Evolutionary conservation across 2,329 filamentous ascomycete genomes (phyloP).

Genomic region (Trematosphaeria pertusa): DNA sequence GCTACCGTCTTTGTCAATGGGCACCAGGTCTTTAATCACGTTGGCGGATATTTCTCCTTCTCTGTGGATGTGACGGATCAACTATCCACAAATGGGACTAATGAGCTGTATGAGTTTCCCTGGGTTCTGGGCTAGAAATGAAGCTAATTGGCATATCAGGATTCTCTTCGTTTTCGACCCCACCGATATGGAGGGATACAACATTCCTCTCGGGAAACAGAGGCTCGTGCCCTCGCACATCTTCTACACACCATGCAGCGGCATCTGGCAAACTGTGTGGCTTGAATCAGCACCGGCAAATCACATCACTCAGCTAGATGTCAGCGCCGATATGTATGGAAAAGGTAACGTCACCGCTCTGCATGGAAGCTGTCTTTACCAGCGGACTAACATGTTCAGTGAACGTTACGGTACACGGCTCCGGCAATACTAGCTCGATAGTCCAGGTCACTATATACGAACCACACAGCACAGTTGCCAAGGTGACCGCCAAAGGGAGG

Average conservation of each 20-base stretch:
- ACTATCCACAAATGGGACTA: conserved; percentile 52
- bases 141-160: no score
- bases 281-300: conserved; percentile 67
- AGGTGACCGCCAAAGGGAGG: conserved; percentile 54
- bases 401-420: conserved; percentile 62
- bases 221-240: conserved; percentile 65
- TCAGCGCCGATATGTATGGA: conserved; percentile 57
- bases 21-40: conserved; percentile 58
- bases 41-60: conserved; percentile 69
- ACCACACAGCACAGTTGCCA: conserved; percentile 40
- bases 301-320: conserved; percentile 65
- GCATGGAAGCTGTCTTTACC: no score
- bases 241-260: conserved; percentile 75
- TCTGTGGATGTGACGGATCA: conserved; percentile 64
- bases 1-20: conserved; percentile 67
- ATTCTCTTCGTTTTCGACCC: conserved; percentile 72
- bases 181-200: conserved; percentile 62
- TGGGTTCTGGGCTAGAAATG: no score
- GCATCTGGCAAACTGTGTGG: conserved; percentile 79
- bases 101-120: conserved; percentile 64
- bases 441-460: conserved; percentile 52
- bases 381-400: conserved; percentile 51
- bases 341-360: no score
- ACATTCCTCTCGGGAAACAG: conserved; percentile 73
- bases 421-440: conserved; percentile 40